Evolutionary conservation across 768 basidiomycete species (phyloP).

Genomic region (Leucosporidium scottii): DNA sequence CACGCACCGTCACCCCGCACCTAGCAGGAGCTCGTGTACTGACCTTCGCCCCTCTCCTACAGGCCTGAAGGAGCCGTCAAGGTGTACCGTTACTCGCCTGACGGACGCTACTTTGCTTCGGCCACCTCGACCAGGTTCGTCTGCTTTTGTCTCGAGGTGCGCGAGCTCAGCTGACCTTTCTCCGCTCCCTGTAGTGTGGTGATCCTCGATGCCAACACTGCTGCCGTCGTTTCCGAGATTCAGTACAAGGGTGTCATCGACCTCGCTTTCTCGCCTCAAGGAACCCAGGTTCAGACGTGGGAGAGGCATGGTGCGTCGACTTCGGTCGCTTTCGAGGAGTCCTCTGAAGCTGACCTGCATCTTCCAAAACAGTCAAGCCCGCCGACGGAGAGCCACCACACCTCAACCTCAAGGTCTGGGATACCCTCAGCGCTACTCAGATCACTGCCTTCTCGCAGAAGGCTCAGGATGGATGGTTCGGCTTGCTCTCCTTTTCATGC

Average conservation of each 20-base stretch:
- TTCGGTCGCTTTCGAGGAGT: background rate
- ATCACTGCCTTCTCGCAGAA: slow-evolving; percentile 83
- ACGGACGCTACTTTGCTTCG: slow-evolving; percentile 36
- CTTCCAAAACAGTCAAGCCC: slow-evolving; percentile 55
- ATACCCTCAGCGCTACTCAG: slow-evolving; percentile 75
- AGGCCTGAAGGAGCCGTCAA: slow-evolving; percentile 29
- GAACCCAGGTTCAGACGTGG: slow-evolving; percentile 90
- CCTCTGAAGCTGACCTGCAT: background rate
- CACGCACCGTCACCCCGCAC: background rate
- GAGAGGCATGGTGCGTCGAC: slow-evolving; percentile 64
- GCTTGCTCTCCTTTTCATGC: background rate
- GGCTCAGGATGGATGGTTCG: slow-evolving; percentile 73
- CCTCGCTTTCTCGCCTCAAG: slow-evolving; percentile 83
- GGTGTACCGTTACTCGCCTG: slow-evolving; percentile 34
- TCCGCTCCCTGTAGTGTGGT: slow-evolving; percentile 52
- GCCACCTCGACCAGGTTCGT: slow-evolving; percentile 30
- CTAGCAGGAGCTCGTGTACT: background rate
- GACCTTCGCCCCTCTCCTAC: background rate
- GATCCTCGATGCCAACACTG: slow-evolving; percentile 67
- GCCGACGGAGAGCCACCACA: slow-evolving; percentile 77
- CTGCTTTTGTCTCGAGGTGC: background rate
- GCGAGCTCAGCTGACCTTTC: background rate
- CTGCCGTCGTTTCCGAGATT: slow-evolving; percentile 66
- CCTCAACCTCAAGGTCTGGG: slow-evolving; percentile 90
- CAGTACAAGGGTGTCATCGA: slow-evolving; percentile 69